phyloP scores from a whole-genome alignment of 257 asterid species.

The Echites panduratus region DNA sequence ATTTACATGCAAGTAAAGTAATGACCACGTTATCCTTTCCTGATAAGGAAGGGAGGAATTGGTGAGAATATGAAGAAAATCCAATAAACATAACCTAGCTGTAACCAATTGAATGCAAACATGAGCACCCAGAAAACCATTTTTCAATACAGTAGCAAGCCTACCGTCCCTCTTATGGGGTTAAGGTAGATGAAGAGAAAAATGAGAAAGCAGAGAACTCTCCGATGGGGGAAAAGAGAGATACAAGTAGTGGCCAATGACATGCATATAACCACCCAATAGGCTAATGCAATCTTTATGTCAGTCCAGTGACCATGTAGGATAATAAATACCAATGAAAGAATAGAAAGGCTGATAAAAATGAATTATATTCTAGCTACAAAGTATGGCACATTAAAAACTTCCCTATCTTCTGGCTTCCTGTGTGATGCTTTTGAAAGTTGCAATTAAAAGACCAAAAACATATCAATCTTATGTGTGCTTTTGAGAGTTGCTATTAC shows the following conservation, averaged over 20 bases:
- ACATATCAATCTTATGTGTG: neutral
- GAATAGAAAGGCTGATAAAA: neutral
- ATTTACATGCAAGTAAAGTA: neutral
- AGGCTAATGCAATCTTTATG: neutral
- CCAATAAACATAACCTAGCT: neutral
- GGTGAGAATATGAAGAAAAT: neutral
- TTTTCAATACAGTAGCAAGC: neutral
- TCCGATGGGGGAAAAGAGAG: too few species aligned
- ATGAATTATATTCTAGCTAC: neutral
- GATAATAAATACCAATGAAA: neutral
- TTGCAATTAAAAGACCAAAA: neutral
- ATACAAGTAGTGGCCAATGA: neutral
- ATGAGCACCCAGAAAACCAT: too few species aligned
- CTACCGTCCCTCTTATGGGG: neutral
- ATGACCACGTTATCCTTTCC: neutral
- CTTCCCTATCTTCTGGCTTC: neutral
- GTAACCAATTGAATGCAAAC: neutral
- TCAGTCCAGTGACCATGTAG: neutral
- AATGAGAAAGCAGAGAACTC: too few species aligned
- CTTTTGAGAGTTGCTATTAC: constrained; percentile 22
- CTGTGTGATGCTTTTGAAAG: neutral
- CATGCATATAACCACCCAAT: neutral
- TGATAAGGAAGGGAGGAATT: neutral
- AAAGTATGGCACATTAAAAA: neutral
- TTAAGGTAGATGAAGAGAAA: neutral